Base-by-base conservation (phyloP, 2,329 filamentous ascomycete species). In the Alternaria incomplexa region DNA sequence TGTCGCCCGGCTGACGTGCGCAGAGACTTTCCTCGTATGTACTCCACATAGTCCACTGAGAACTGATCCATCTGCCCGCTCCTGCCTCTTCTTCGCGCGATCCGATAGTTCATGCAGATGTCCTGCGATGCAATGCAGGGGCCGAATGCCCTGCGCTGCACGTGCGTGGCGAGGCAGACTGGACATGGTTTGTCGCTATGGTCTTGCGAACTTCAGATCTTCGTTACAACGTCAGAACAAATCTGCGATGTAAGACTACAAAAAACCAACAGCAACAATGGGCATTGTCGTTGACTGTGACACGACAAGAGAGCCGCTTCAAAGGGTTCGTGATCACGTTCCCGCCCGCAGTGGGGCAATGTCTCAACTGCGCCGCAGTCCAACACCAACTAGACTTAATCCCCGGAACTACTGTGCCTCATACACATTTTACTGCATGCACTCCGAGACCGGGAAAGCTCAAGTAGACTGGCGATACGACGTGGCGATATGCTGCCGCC, bases 361-460 rank as follows among this genome's bases (percentile, higher is more conserved):
- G 44, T 50, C 54, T 46, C 17, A 47, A 26, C 54, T 22, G 28
- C 54, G 54, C 54, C 54, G 54, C 54, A 57, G 6, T 57, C 8
- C 44, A 36, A 43, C 26, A 11, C 12, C 17, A 6, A 50, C 54
- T 47, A 40, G n/a, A 23, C 22, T 56, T 3, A 1, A 36, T 36
- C 30, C 6, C 9, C 48, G 48, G 48, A 11, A 25, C 15, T 25
- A 25, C 32, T 36, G 28, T 36, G 44, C 28, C 28, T 36, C 44
- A 25, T 32, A 26, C 20, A 13, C 30, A 26, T 11, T n/a, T 47
- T 17, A 8, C 28, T 48, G 12, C n/a, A 57, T 3, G n/a, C 13
- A 48, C 6, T 22, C 44, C 15, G 44, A 57, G 44, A 57, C 15
- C 15, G 15, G 15, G 5, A 25, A n/a, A 20, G 13, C 20, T 40